These are phyloP conservation scores for Claviceps cyperi DNA, from an alignment of 2,329 filamentous ascomycete genomes.

Conservation along the genomic window DNA sequence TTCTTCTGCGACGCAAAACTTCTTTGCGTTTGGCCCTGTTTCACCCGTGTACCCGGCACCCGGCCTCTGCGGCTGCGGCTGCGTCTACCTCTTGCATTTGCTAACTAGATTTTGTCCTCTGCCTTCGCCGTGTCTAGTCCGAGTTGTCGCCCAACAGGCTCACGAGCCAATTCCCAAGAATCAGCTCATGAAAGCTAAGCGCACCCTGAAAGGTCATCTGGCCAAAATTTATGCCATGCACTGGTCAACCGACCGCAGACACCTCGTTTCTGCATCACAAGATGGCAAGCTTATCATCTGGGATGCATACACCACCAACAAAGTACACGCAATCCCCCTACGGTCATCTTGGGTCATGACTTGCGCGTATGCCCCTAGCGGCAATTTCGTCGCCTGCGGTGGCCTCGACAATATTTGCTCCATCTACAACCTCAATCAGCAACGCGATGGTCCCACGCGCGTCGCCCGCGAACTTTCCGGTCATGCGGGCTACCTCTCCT, in stretches of 20 bases:
- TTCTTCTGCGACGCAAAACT: neutral
- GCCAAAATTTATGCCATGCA: constrained; percentile 99
- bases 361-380: constrained; percentile 94
- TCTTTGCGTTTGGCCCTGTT: neutral
- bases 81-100: constrained; percentile 3
- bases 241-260: constrained; percentile 96
- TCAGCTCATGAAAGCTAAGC: constrained; percentile 89
- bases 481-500: constrained; percentile 92
- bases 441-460: constrained; percentile 87
- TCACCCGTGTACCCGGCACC: neutral
- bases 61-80: too few species aligned
- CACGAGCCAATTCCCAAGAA: constrained; percentile 87
- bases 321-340: constrained; percentile 94
- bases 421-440: constrained; percentile 95
- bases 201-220: constrained; percentile 91
- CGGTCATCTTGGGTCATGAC: constrained; percentile 99
- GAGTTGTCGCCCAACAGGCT: constrained; percentile 80
- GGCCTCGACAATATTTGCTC: constrained; percentile 99
- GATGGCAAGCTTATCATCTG: constrained; percentile 99
- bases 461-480: constrained; percentile 92
- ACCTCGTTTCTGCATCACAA: constrained; percentile 94
- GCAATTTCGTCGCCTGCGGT: constrained; percentile 96
- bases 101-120: constrained; percentile 10
- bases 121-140: constrained; percentile 43
- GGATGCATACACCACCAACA: constrained; percentile 99